A percentile compares a stretch with the other conserved stretches of the same genome.
Conservation (phyloP, 805 yeast species). For the Cephaloascus fragrans region DNA sequence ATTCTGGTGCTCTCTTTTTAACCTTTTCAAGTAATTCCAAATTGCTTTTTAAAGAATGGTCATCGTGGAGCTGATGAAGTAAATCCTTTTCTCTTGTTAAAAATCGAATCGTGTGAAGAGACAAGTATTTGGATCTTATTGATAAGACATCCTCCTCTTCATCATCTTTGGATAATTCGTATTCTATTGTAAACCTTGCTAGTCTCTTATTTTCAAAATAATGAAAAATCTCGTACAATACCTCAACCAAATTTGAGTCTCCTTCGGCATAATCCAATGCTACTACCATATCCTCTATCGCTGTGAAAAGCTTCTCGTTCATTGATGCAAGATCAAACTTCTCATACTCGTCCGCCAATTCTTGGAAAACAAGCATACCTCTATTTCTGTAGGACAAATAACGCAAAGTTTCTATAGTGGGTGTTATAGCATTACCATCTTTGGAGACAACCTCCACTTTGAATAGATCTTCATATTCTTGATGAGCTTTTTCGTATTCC, state of each 20-base stretch:
- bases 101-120: not conserved
- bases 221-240: constrained; percentile 40
- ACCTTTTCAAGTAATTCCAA: not conserved
- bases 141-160: constrained; percentile 27
- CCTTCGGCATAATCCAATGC: constrained; percentile 62
- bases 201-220: constrained; percentile 39
- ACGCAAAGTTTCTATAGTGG: constrained; percentile 63
- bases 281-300: constrained; percentile 51
- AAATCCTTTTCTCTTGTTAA: not conserved
- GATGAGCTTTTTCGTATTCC: constrained; percentile 38
- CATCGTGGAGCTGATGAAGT: not conserved
- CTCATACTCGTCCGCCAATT: constrained; percentile 7
- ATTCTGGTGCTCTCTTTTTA: not conserved
- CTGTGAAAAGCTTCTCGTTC: not conserved
- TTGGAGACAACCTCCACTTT: constrained; percentile 53
- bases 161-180: constrained; percentile 33
- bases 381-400: constrained; percentile 75
- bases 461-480: constrained; percentile 53
- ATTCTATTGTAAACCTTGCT: constrained; percentile 50
- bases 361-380: constrained; percentile 56
- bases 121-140: not conserved
- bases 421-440: constrained; percentile 42
- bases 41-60: not conserved
- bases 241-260: constrained; percentile 43
- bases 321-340: not conserved